These are phyloP conservation scores for Phytophthora citricola DNA, from an alignment of 352 stramenopile genomes.

Conservation along the genomic window DNA sequence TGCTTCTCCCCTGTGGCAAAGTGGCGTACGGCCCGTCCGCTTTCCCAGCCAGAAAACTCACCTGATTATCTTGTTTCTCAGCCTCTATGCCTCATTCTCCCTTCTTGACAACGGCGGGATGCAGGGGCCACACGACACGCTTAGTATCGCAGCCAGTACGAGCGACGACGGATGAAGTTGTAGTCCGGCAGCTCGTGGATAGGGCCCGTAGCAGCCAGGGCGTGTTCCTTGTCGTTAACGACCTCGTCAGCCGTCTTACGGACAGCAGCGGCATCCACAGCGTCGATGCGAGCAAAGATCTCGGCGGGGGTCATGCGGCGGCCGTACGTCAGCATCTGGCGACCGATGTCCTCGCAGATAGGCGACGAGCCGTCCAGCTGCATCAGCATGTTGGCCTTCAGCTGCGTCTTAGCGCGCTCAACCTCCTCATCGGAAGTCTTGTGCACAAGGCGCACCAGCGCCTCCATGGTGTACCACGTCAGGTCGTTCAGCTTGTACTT, in stretches of 20 bases:
- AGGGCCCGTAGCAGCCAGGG: constrained; percentile 96
- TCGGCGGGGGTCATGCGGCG: constrained; percentile 98
- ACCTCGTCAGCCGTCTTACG: constrained; percentile 85
- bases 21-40: constrained; percentile 36
- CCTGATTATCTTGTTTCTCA: constrained; percentile 32
- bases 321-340: constrained; percentile 97
- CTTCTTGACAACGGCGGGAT: constrained; percentile 40
- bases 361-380: constrained; percentile 98
- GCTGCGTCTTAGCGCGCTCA: constrained; percentile 97
- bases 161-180: constrained; percentile 99
- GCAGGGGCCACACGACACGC: constrained; percentile 17
- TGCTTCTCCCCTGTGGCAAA: constrained; percentile 37
- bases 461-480: constrained; percentile 95
- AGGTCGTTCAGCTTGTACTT: constrained; percentile 96
- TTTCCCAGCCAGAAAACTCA: constrained; percentile 42
- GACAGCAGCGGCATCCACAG: constrained; percentile 96
- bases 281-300: constrained; percentile 99
- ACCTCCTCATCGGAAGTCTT: constrained; percentile 98
- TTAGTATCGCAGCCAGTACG: constrained; percentile 97
- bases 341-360: constrained; percentile 99
- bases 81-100: constrained; percentile 42
- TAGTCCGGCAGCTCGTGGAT: constrained; percentile 99
- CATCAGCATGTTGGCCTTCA: constrained; percentile 99
- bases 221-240: constrained; percentile 99
- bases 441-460: constrained; percentile 95